phyloP scores from a whole-genome alignment of 2,329 filamentous ascomycete species.

The Alternaria arborescens region DNA sequence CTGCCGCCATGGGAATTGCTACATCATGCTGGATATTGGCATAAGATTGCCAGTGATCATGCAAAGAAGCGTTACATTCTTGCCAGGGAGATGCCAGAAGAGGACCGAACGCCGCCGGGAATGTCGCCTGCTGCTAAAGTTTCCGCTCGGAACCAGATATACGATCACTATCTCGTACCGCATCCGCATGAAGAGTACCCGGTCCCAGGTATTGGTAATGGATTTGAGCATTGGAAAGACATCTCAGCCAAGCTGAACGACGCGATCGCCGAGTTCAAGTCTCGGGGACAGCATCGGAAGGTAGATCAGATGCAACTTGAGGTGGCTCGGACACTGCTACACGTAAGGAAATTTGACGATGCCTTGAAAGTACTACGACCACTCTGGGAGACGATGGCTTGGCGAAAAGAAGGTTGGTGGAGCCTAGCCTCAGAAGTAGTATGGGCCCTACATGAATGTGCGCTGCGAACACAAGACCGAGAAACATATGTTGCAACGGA shows the following conservation, averaged over 20 bases:
- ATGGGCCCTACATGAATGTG: constrained; percentile 64
- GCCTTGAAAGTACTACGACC: constrained; percentile 62
- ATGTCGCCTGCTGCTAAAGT: constrained; percentile 65
- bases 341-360: constrained; percentile 59
- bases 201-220: constrained; percentile 50
- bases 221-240: constrained; percentile 62
- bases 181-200: constrained; percentile 66
- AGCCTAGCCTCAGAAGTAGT: constrained; percentile 62
- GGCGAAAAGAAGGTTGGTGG: constrained; percentile 69
- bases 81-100: constrained; percentile 65
- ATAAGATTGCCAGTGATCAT: constrained; percentile 62
- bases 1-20: constrained; percentile 66
- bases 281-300: constrained; percentile 62
- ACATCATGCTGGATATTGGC: constrained; percentile 71
- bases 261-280: constrained; percentile 61
- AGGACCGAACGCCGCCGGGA: constrained; percentile 64
- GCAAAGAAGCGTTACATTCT: constrained; percentile 59
- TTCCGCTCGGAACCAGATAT: constrained; percentile 61
- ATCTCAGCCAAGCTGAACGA: constrained; percentile 59
- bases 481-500: constrained; percentile 62
- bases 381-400: constrained; percentile 65
- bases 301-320: constrained; percentile 64
- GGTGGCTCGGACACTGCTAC: constrained; percentile 63
- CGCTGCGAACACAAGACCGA: constrained; percentile 54
- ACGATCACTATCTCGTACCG: constrained; percentile 69